phyloP scores from a whole-genome alignment of 2,329 filamentous ascomycete species.

The Sporothrix pallida region DNA sequence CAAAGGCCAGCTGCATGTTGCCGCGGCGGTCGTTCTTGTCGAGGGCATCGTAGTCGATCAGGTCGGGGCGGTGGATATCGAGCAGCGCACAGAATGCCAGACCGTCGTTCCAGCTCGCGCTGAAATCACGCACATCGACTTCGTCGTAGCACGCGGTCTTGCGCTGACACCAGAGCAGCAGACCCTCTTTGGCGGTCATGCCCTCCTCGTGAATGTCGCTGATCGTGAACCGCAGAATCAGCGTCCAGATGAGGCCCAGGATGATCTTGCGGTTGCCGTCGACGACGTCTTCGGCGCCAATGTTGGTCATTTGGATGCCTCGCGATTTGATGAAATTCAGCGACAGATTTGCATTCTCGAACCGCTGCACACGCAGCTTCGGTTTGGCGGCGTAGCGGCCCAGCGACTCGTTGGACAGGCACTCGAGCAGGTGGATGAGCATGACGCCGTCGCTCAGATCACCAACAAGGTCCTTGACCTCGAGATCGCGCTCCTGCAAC shows the following conservation, averaged over 20 bases:
- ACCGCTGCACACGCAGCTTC: conserved; percentile 93
- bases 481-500: conserved; percentile 75
- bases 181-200: conserved; percentile 94
- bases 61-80: conserved; percentile 94
- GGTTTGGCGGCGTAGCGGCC: conserved; percentile 96
- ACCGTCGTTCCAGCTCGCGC: conserved; percentile 94
- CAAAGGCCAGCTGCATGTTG: conserved; percentile 98
- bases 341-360: conserved; percentile 97
- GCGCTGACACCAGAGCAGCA: conserved; percentile 95
- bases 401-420: conserved; percentile 90
- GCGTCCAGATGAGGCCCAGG: conserved; percentile 94
- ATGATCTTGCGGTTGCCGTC: conserved; percentile 98
- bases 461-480: conserved; percentile 83
- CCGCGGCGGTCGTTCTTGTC: conserved; percentile 94
- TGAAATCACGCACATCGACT: conserved; percentile 94
- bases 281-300: conserved; percentile 96
- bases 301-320: conserved; percentile 97
- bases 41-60: conserved; percentile 94
- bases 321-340: conserved; percentile 84
- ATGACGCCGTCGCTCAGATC: conserved; percentile 94
- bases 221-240: conserved; percentile 97
- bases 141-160: conserved; percentile 99
- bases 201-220: conserved; percentile 98
- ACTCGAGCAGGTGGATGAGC: conserved; percentile 96
- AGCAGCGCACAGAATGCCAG: conserved; percentile 94